phyloP scores from a whole-genome alignment of 345 rosid species.

The Arabidopsis arenosa region DNA sequence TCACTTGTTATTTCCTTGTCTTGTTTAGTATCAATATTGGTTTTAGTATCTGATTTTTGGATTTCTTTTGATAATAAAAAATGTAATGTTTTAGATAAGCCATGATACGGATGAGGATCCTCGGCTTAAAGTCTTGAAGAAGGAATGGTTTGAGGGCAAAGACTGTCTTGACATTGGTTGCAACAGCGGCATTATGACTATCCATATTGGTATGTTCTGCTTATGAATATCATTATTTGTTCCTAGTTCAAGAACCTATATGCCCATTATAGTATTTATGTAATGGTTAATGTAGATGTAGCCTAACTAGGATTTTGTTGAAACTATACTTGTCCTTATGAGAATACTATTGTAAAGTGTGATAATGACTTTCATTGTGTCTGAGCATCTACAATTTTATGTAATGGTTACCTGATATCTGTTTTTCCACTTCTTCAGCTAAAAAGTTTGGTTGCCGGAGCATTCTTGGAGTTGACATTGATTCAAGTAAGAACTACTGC shows the following conservation, averaged over 20 bases:
- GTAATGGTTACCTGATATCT: not conserved
- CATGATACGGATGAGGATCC: constrained; percentile 78
- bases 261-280: not conserved
- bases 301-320: too few species aligned
- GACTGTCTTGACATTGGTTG: constrained; percentile 94
- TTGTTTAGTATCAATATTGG: not conserved
- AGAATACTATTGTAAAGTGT: not conserved
- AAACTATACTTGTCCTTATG: not conserved
- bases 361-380: not conserved
- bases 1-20: not conserved
- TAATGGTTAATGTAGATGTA: too few species aligned
- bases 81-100: constrained; percentile 56
- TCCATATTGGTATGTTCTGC: constrained; percentile 62
- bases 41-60: not conserved
- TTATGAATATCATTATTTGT: not conserved
- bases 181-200: constrained; percentile 80
- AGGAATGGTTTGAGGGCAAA: constrained; percentile 82
- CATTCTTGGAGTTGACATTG: constrained; percentile 91
- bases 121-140: constrained; percentile 72
- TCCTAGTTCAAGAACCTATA: not conserved
- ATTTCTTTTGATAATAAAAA: not conserved
- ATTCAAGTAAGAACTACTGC: constrained; percentile 66
- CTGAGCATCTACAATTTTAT: not conserved
- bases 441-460: constrained; percentile 74
- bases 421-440: constrained; percentile 53